Conservation (phyloP, 768 basidiomycete genomes). For the Russula emetica region DNA sequence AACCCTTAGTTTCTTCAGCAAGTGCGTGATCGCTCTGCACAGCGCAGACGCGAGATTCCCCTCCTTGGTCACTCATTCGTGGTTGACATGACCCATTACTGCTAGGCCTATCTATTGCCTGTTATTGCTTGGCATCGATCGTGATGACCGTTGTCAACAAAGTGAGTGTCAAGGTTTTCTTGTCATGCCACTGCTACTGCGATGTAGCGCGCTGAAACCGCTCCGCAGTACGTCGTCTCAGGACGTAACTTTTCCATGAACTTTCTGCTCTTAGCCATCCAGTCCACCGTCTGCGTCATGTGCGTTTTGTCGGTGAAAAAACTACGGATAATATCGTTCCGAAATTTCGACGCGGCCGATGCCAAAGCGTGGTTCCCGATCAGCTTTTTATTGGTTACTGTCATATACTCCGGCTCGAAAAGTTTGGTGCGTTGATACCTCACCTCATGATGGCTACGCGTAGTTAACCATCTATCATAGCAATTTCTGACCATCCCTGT, state of each 20-base stretch:
- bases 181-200: background rate
- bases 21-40: slow-evolving; percentile 29
- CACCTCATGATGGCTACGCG: background rate
- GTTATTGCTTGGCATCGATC: slow-evolving; percentile 90
- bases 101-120: slow-evolving; percentile 73
- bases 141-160: slow-evolving; percentile 98
- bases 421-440: slow-evolving; percentile 64
- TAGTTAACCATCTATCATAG: slow-evolving; percentile 39
- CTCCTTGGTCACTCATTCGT: background rate
- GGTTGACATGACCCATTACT: background rate
- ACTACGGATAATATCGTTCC: slow-evolving; percentile 75
- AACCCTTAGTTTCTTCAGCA: slow-evolving; percentile 31
- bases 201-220: slow-evolving; percentile 1
- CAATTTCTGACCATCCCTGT: slow-evolving; percentile 97
- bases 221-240: slow-evolving; percentile 82
- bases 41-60: background rate
- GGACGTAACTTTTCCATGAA: slow-evolving; percentile 95
- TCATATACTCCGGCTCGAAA: slow-evolving; percentile 98
- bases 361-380: slow-evolving; percentile 95
- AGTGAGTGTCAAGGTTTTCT: slow-evolving; percentile 41
- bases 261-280: slow-evolving; percentile 87
- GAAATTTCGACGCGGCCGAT: slow-evolving; percentile 75
- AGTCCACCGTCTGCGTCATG: slow-evolving; percentile 79
- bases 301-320: slow-evolving; percentile 75
- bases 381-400: slow-evolving; percentile 83